Conservation (phyloP, 148 eudicot species). For the Camellia japonica region DNA sequence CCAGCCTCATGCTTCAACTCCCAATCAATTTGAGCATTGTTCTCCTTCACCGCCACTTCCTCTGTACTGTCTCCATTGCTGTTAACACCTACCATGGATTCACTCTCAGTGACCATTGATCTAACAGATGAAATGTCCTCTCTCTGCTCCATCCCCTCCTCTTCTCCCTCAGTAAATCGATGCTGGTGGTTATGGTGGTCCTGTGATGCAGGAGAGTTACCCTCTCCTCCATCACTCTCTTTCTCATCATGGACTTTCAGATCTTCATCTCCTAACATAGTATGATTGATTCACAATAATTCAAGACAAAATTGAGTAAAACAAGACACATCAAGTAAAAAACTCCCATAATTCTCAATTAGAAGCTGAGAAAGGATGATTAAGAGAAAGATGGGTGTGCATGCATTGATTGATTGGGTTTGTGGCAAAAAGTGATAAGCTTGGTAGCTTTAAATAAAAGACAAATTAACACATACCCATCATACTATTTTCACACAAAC, state of each 20-base stretch:
- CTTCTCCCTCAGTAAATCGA: constrained; percentile 31
- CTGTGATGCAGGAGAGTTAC: constrained; percentile 39
- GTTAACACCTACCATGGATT: constrained; percentile 1
- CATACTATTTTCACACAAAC: constrained; percentile 6
- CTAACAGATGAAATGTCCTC: constrained; percentile 22
- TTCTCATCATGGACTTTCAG: constrained; percentile 44
- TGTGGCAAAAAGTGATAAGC: constrained; percentile 4
- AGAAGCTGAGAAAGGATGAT: background rate
- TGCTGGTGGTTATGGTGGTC: constrained; percentile 31
- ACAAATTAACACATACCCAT: constrained; percentile 17
- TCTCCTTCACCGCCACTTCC: constrained; percentile 24
- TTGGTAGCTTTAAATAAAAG: background rate
- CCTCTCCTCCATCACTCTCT: constrained; percentile 53
- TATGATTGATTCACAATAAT: constrained; percentile 37
- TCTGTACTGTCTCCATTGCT: constrained; percentile 22
- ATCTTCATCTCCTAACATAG: constrained; percentile 60
- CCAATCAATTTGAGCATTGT: constrained; percentile 23
- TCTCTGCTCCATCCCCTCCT: constrained; percentile 27
- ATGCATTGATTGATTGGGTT: background rate
- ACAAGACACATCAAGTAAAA: constrained; percentile 8
- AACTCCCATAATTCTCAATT: constrained; percentile 21
- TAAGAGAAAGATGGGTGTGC: constrained; percentile 4
- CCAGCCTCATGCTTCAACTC: constrained; percentile 34
- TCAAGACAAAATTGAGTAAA: constrained; percentile 8
- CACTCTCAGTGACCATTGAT: constrained; percentile 15